These are phyloP conservation scores for Mycena rosella DNA, from an alignment of 768 basidiomycete genomes.

Conservation along the genomic window DNA sequence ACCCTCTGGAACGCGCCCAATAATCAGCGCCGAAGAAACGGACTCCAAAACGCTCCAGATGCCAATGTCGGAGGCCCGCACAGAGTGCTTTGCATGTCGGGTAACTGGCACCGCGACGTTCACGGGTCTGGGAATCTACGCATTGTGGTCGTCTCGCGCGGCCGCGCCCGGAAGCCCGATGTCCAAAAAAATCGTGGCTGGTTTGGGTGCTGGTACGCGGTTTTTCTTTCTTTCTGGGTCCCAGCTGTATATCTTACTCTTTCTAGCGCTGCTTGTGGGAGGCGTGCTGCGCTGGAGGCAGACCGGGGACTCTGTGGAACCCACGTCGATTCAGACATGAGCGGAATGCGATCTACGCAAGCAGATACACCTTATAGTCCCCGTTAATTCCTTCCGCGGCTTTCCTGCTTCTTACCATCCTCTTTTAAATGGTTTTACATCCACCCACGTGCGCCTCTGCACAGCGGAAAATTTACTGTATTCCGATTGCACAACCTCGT, in stretches of 20 bases:
- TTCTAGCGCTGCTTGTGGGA: slow-evolving; percentile 32
- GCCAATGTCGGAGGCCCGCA: slow-evolving; percentile 21
- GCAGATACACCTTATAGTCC: background rate
- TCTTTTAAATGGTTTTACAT: no score
- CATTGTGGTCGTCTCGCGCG: slow-evolving; percentile 72
- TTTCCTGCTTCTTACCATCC: background rate
- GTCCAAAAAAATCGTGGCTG: slow-evolving; percentile 74
- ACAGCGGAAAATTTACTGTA: no score
- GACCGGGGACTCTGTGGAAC: slow-evolving; percentile 11
- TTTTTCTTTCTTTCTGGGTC: background rate
- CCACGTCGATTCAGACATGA: background rate
- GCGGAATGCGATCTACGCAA: background rate
- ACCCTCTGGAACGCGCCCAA: no score
- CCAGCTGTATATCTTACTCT: background rate
- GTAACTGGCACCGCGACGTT: slow-evolving; percentile 77
- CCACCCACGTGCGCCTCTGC: background rate
- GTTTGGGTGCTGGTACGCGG: slow-evolving; percentile 28
- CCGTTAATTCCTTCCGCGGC: background rate
- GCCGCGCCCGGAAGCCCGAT: slow-evolving; percentile 70
- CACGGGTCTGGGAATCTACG: slow-evolving; percentile 74
- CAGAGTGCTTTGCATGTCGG: slow-evolving; percentile 78
- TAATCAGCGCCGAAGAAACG: no score
- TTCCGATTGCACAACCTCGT: no score
- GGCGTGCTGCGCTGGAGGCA: slow-evolving; percentile 34
- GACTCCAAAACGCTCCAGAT: background rate